These are phyloP conservation scores for Moricandia arvensis DNA, from an alignment of 345 rosid species.

Conservation along the genomic window DNA sequence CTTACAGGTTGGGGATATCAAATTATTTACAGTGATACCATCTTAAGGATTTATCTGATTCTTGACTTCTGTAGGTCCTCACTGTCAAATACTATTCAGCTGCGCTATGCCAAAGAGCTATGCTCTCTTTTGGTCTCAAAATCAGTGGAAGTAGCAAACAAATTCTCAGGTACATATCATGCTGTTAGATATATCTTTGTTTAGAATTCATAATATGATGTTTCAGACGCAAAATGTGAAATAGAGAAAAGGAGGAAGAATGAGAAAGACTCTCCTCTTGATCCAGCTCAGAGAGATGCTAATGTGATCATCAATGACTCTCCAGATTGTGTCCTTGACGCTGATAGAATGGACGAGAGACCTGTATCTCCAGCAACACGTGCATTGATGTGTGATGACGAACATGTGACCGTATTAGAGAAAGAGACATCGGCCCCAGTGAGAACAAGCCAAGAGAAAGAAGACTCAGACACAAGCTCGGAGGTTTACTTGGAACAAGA, in stretches of 20 bases:
- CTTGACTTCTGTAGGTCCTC: constrained; percentile 53
- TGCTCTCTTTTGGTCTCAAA: neutral
- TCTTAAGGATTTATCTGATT: constrained; percentile 9
- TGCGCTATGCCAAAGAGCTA: neutral
- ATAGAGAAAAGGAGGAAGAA: constrained; percentile 1
- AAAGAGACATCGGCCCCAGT: constrained; percentile 13
- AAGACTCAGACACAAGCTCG: constrained; percentile 35
- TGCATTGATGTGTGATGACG: constrained; percentile 64
- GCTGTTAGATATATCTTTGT: constrained; percentile 6
- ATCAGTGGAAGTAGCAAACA: neutral
- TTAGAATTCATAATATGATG: neutral
- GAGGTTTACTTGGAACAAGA: constrained; percentile 54
- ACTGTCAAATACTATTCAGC: constrained; percentile 47
- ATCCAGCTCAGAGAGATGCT: constrained; percentile 29
- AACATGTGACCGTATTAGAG: constrained; percentile 35
- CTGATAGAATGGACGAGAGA: constrained; percentile 30
- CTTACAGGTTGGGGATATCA: constrained; percentile 47
- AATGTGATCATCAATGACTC: constrained; percentile 28
- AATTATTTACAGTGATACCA: neutral
- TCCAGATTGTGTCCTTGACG: constrained; percentile 29
- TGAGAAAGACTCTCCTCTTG: constrained; percentile 25
- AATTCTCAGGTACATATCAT: constrained; percentile 40
- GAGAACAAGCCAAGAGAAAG: constrained; percentile 27
- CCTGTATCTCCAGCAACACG: constrained; percentile 55
- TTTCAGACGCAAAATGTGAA: too few species aligned